Base-by-base conservation (phyloP, 441 rosid species). In the Eruca vesicaria region DNA sequence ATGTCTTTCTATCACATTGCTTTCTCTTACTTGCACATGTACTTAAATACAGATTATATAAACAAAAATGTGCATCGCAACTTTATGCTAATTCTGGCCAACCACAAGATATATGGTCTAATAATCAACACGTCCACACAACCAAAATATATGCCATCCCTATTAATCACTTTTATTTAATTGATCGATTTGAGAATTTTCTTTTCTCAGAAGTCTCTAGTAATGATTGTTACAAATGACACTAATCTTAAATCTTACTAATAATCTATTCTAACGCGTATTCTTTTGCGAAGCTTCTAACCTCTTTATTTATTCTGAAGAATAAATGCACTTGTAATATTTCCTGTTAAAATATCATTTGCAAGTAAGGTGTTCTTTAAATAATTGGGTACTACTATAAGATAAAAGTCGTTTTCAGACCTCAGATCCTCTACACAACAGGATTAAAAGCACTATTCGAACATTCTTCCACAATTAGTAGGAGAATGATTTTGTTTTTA, bases 161-260 rank as follows among this genome's bases (percentile, higher is more conserved):
- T 48, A 45, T 45, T 65, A 10, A 28, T 65, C 23, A 43, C 57
- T 45, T 65, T 23, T 63, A 21, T 12, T 38, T 63, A 63, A 36
- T 38, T 41, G 56, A 50, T 18, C 7, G 48, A 23, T 64, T 28
- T 28, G 26, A 15, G 21, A 45, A 48, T 45, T 9, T 66, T 16
- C 16, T 45, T 70, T 61, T 32, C 33, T 6, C 2, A 48, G 50
- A 71, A 61, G 75, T 48, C 26, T 50, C 68, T 71, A 9, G 32
- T 9, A 45, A 48, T 71, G 74, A 61, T 66, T 63, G 68, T 65
- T 26, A 10, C 56, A 66, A n/a, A 66, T 15, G 41, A 26, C 69
- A 66, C 38, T 15, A 26, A 19, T 68, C 32, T 68, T 15, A 36
- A 56, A 20, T 36, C 52, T 36, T 63, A 29, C 32, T 29, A 63